A percentile compares a stretch with the other conserved stretches of the same genome.
phyloP scores from a whole-genome alignment of 1,284 basidiomycete genomes.

The Paramarasmius palmivorus region DNA sequence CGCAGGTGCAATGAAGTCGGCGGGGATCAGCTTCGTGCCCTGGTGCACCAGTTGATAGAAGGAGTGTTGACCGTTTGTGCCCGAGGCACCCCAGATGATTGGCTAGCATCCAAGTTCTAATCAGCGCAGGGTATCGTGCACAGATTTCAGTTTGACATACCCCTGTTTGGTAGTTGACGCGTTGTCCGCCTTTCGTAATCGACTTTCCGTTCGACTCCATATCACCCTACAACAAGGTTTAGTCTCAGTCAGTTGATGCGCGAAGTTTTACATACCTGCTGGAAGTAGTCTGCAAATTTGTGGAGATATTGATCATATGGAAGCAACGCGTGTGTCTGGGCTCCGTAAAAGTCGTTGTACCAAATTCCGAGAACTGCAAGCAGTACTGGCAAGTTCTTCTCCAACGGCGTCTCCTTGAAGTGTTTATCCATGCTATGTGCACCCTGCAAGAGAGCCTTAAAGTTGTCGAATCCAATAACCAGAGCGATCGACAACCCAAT shows the following conservation, averaged over 20 bases:
- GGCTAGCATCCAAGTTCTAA: constrained; percentile 51
- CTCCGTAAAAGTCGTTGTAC: constrained; percentile 98
- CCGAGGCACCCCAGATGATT: constrained; percentile 98
- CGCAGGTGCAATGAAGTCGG: constrained; percentile 95
- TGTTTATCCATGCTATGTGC: constrained; percentile 98
- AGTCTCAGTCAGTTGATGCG: background rate
- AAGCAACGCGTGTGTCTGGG: constrained; percentile 93
- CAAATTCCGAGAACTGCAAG: constrained; percentile 93
- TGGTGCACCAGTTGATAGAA: constrained; percentile 99
- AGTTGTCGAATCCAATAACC: constrained; percentile 93
- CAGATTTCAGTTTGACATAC: constrained; percentile 43
- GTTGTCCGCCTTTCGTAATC: constrained; percentile 90
- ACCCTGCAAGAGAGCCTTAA: constrained; percentile 86
- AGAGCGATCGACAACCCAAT: constrained; percentile 96
- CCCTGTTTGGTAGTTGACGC: constrained; percentile 95
- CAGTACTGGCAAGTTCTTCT: constrained; percentile 92
- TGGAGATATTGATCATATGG: constrained; percentile 99
- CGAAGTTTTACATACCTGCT: constrained; percentile 57
- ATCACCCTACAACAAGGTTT: constrained; percentile 58
- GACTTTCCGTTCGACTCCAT: constrained; percentile 99
- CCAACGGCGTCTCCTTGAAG: constrained; percentile 86
- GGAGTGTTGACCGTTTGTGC: constrained; percentile 98
- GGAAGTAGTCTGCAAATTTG: constrained; percentile 99
- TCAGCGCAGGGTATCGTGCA: background rate
- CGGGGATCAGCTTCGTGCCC: constrained; percentile 90